A percentile compares a stretch with the other conserved stretches of the same genome.
Evolutionary conservation across 2,329 filamentous ascomycete species (phyloP).

Genomic region (Botrytis medusae): DNA sequence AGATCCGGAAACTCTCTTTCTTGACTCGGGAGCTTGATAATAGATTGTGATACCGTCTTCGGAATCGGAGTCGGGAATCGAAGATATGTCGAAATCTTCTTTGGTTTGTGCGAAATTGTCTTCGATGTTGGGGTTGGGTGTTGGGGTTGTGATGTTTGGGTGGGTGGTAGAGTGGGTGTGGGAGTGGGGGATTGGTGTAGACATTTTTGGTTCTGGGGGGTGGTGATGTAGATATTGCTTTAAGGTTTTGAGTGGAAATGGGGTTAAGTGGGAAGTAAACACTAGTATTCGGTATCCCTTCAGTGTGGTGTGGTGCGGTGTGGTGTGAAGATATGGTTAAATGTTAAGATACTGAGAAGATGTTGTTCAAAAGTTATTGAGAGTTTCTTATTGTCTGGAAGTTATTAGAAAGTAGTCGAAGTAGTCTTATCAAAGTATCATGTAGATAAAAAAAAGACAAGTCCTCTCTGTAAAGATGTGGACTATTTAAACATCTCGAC

Average conservation of each 20-base stretch:
- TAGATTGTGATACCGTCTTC: background rate
- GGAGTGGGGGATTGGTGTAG: no score
- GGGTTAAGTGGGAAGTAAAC: background rate
- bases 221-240: background rate
- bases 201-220: background rate
- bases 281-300: no score
- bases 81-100: background rate
- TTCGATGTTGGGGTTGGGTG: rapidly evolving
- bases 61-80: background rate
- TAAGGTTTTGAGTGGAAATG: rapidly evolving
- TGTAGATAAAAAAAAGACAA: background rate
- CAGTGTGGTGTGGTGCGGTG: no score
- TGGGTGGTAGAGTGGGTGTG: rapidly evolving
- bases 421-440: background rate
- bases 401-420: background rate
- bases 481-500: background rate
- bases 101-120: background rate
- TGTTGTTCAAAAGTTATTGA: background rate
- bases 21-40: background rate
- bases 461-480: rapidly evolving
- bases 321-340: background rate
- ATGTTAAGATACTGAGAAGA: background rate
- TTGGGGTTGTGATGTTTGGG: background rate
- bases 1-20: rapidly evolving
- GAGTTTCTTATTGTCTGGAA: rapidly evolving